Evolutionary conservation across 306 rosid genomes (phyloP), one percentile per base, ranked within the genome.

Genomic region (Albizia julibrissin): DNA sequence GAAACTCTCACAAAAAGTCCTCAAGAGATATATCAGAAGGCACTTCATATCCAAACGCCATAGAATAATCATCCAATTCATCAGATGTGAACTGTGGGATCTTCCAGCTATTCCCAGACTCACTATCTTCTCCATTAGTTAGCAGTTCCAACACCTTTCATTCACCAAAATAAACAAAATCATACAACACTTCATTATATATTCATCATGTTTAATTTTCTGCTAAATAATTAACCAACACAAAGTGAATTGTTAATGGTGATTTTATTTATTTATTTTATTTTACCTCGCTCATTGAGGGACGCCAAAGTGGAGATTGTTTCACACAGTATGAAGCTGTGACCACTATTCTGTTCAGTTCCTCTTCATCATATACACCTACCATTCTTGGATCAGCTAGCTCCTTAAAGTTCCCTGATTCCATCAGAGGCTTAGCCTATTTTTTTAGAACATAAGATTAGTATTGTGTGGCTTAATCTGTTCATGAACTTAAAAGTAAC

Each of bases 321-420:
- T 92, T 91, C 14, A 93, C 88, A 83, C 99, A 95, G 83, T 85
- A 90, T 69, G 98, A 95, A 84, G 98, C 98, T 0, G 99, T 84
- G 39, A 91, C 85, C 47, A 91, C 86, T 33, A 93, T 21, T 76
- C 92, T 87, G 5, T 90, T 86, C 46, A 95, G 78, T 82, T 93
- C 89, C 24, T 91, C 89, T 61, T 61, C 91, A 59, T 92, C 91
- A 78, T 91, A 95, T 80, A 70, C 85, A 29, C 88, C 94, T 83
- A 87, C 89, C 91, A 95, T 69, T 75, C 61, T 90, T 44, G 93
- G 96, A 81, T 95, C 97, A 27, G 91, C 93, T 27, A 95, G 87
- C 33, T 88, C 86, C n/a, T 27, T 85, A 21, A 91, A 90, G 34
- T 93, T 91, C 61, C 94, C 97, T 24, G 94, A 84, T 80, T 93